A percentile compares a stretch with the other conserved stretches of the same genome.
phyloP scores from a whole-genome alignment of 352 stramenopile species.

The Plasmopara viticola region DNA sequence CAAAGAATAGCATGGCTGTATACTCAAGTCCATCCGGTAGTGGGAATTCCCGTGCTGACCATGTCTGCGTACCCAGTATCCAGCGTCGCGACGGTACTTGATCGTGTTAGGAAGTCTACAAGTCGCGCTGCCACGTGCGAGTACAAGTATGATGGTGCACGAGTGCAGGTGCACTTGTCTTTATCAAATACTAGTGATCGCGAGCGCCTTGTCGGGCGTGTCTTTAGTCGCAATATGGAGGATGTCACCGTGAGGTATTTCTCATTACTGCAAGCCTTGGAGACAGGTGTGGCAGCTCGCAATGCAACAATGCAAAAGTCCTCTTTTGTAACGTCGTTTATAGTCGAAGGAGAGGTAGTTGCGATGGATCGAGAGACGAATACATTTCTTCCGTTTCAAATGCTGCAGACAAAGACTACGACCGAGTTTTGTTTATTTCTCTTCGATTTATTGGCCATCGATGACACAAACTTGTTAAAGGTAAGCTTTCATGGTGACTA shows the following conservation, averaged over 20 bases:
- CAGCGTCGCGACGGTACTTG: constrained; percentile 44
- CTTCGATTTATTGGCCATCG: constrained; percentile 62
- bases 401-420: constrained; percentile 68
- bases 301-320: constrained; percentile 5
- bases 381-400: constrained; percentile 64
- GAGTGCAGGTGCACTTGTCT: constrained; percentile 64
- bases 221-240: constrained; percentile 85
- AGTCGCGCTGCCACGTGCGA: constrained; percentile 49
- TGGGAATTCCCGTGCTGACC: constrained; percentile 61
- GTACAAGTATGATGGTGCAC: constrained; percentile 81
- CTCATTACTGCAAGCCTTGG: constrained; percentile 42
- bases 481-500: constrained; percentile 10
- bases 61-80: constrained; percentile 74
- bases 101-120: constrained; percentile 38
- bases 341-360: constrained; percentile 75
- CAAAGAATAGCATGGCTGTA: constrained; percentile 27
- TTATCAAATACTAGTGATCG: constrained; percentile 1
- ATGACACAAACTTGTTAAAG: constrained; percentile 43
- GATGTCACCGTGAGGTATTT: constrained; percentile 65
- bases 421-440: constrained; percentile 73
- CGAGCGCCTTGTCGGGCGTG: constrained; percentile 17
- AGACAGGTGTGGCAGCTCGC: constrained; percentile 17
- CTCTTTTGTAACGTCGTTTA: constrained; percentile 31
- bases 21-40: constrained; percentile 29
- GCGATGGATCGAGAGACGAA: constrained; percentile 46